Evolutionary conservation across 2,329 filamentous ascomycete genomes (phyloP).

Genomic region (Botrytis fragariae): DNA sequence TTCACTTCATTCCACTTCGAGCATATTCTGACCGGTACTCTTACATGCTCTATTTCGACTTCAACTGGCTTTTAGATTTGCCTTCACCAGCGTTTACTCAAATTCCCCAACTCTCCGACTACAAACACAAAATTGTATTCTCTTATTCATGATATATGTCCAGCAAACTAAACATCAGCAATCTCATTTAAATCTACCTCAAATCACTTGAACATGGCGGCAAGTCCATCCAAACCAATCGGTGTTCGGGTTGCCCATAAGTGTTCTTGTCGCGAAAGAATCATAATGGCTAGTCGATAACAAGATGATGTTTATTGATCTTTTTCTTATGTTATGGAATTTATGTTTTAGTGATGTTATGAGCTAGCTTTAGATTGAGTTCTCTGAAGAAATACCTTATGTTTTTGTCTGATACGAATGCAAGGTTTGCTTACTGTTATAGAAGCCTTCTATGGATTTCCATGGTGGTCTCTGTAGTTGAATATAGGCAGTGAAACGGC

Average conservation of each 20-base stretch:
- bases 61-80: not conserved
- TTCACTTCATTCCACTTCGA: not conserved
- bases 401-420: not conserved
- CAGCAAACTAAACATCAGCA: no score
- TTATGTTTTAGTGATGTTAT: no score
- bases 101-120: not conserved
- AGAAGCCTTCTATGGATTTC: not conserved
- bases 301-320: not conserved
- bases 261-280: not conserved
- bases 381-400: not conserved
- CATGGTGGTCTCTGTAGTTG: fast-evolving
- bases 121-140: not conserved
- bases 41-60: not conserved
- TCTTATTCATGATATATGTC: not conserved
- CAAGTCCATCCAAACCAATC: not conserved
- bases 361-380: not conserved
- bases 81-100: not conserved
- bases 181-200: no score
- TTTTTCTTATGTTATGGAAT: no score
- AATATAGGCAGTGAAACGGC: not conserved
- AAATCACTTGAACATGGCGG: not conserved
- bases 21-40: not conserved
- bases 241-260: no score
- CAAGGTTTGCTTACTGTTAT: not conserved
- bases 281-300: not conserved